Evolutionary conservation across 164 flowering plant genomes (phyloP), one percentile per base, ranked within the genome.

Genomic region (Aristolochia fimbriata): DNA sequence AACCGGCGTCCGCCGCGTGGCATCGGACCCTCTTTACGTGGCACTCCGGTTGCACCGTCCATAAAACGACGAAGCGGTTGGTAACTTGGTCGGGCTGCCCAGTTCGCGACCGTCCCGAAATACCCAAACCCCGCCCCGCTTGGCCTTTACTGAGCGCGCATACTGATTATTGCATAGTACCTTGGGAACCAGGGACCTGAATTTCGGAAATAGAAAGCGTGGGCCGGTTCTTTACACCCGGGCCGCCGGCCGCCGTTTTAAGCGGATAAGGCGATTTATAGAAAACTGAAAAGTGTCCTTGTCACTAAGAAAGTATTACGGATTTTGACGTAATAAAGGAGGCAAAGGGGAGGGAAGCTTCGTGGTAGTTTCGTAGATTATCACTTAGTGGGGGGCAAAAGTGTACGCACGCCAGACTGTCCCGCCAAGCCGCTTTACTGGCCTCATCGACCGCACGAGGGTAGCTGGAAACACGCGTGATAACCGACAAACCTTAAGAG

Each of bases 321-420:
- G 30, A 27, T 27, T 27, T 27, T 27, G 30, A 27, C 30, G 30
- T 27, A 27, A 27, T 27, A 27, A 27, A 27, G 30, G 43, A 37
- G 43, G 43, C 8, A 17, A 49, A 49, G 19, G 5, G 19, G 22
- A 17, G 19, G 52, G n/a, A 49, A 49, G 25, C 24, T 41, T 19
- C 14, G 24, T 59, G 79, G 74, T 49, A 72, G 3, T 60, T 70
- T 15, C 33, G 84, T 74, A 75, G 65, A 63, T 76, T 49, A 47
- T 16, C 23, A 62, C 49, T 41, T 5, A 67, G 62, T 25, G 2
- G 52, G 51, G 64, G 76, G 72, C 23, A 30, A 1, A 65, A 47
- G 46, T 59, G 65, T 64, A 65, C 68, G 64, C 0, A 30, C 69
- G 80, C 73, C 84, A 80, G 84, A 51, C 84, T 80, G 81, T 80